phyloP scores from a whole-genome alignment of 2,329 filamentous ascomycete species.

The Colletotrichum sp. region DNA sequence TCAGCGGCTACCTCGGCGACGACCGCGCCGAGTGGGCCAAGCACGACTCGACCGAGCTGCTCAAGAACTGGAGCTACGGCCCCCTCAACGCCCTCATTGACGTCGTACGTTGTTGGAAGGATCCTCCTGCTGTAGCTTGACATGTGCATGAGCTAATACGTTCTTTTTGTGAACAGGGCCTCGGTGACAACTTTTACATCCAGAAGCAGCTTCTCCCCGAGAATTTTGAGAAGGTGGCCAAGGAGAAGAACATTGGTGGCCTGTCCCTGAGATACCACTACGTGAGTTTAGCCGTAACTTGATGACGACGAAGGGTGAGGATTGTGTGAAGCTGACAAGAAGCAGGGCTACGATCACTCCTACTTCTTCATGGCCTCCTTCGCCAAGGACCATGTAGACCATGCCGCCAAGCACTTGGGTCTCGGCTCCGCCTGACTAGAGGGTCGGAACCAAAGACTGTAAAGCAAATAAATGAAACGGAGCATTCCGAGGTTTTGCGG shows the following conservation, averaged over 20 bases:
- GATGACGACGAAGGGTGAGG: background rate
- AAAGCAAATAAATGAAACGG: background rate
- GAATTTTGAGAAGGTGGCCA: constrained; percentile 83
- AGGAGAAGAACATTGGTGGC: constrained; percentile 74
- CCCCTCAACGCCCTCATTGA: constrained; percentile 83
- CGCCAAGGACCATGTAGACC: constrained; percentile 86
- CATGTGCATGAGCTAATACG: background rate
- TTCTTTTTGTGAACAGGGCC: constrained; percentile 63
- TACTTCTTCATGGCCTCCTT: constrained; percentile 97
- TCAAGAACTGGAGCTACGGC: constrained; percentile 71
- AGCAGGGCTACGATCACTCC: constrained; percentile 90
- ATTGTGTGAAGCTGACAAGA: background rate
- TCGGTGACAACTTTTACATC: constrained; percentile 96
- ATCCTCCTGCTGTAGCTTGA: background rate
- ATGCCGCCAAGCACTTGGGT: constrained; percentile 83
- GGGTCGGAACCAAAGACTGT: constrained; percentile 7
- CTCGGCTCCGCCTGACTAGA: constrained; percentile 26
- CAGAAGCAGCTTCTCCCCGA: constrained; percentile 90
- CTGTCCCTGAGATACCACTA: constrained; percentile 83
- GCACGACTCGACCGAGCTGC: constrained; percentile 90
- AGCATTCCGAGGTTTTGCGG: background rate
- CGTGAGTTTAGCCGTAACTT: constrained; percentile 42
- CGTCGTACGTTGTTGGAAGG: constrained; percentile 62
- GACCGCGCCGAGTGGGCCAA: constrained; percentile 79
- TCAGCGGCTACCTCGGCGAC: constrained; percentile 85